Percentiles rank a stretch among this genome's conserved stretches.
Conservation (phyloP, 1,139 yeast species). For the Yamadazyma buinensis region DNA sequence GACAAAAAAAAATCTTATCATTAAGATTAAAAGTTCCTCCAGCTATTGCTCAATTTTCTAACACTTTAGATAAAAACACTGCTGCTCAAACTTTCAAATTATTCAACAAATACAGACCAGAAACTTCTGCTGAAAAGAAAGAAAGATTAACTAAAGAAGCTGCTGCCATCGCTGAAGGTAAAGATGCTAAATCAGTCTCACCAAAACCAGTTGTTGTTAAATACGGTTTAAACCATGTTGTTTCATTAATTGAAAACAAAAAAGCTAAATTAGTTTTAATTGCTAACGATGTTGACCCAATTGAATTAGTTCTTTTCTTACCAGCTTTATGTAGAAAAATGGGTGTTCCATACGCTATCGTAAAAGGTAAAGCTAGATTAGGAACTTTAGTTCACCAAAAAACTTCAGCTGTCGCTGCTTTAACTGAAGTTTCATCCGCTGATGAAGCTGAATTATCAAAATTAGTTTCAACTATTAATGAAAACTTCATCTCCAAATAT, state of each 20-base stretch:
- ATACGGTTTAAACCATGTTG: conserved; percentile 98
- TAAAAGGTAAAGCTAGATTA: conserved; percentile 98
- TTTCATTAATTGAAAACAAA: conserved; percentile 93
- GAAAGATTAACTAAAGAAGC: conserved; percentile 98
- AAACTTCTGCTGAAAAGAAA: conserved; percentile 94
- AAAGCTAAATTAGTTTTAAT: conserved; percentile 94
- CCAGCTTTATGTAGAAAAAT: conserved; percentile 99
- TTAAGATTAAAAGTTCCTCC: conserved; percentile 99
- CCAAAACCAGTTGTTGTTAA: conserved; percentile 95
- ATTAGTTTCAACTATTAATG: conserved; percentile 85
- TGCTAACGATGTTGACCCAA: conserved; percentile 98
- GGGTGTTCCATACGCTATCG: conserved; percentile 98
- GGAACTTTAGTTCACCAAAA: conserved; percentile 97
- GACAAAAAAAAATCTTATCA: conserved; percentile 94
- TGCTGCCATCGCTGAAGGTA: conserved; percentile 97
- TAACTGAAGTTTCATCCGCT: conserved; percentile 89
- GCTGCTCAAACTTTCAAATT: conserved; percentile 96
- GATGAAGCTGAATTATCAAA: conserved; percentile 94
- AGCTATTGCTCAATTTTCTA: conserved; percentile 92
- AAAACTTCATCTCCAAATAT: conserved; percentile 89
- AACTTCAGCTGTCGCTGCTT: conserved; percentile 95
- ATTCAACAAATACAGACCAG: conserved; percentile 98
- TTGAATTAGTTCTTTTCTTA: conserved; percentile 91
- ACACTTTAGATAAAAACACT: conserved; percentile 95
- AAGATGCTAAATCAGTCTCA: conserved; percentile 91